Conservation (phyloP, 108 stramenopile genomes). For the Cyclotella atomus region DNA sequence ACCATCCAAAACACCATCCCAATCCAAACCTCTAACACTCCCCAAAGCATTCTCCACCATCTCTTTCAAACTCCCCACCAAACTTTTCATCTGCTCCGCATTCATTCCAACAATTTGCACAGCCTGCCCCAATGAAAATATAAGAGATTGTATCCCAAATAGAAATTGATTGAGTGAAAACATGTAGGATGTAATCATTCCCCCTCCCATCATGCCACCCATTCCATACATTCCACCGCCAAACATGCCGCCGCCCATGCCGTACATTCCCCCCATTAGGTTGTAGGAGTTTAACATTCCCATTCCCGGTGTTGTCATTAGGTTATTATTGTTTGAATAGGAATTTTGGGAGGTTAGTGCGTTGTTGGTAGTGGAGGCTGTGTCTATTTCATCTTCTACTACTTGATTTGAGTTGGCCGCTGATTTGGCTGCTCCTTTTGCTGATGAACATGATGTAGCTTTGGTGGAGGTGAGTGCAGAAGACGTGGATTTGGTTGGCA, state of each 20-base stretch:
- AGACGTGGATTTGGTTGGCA: neutral
- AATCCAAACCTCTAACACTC: constrained; percentile 59
- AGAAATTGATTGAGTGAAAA: constrained; percentile 70
- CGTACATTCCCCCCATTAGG: constrained; percentile 15
- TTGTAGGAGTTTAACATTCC: neutral
- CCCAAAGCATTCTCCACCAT: constrained; percentile 79
- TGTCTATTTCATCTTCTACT: constrained; percentile 17
- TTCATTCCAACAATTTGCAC: constrained; percentile 87
- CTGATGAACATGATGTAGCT: too few relatives aligned
- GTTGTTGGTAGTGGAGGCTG: neutral
- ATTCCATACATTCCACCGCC: constrained; percentile 22
- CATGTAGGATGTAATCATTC: constrained; percentile 51
- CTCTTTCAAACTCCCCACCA: constrained; percentile 64
- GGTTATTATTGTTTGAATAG: neutral
- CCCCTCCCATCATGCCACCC: constrained; percentile 52
- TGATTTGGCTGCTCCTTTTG: too few relatives aligned
- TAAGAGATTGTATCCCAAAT: constrained; percentile 76
- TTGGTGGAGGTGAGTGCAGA: neutral
- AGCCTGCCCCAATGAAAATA: constrained; percentile 83
- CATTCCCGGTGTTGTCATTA: neutral
- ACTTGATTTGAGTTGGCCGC: neutral
- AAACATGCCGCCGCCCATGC: constrained; percentile 33
- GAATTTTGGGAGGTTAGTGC: neutral
- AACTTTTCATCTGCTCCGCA: constrained; percentile 74
- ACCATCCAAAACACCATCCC: constrained; percentile 50